Evolutionary conservation across 2,329 filamentous ascomycete genomes (phyloP).

Genomic region (Macroventuria anomochaeta): DNA sequence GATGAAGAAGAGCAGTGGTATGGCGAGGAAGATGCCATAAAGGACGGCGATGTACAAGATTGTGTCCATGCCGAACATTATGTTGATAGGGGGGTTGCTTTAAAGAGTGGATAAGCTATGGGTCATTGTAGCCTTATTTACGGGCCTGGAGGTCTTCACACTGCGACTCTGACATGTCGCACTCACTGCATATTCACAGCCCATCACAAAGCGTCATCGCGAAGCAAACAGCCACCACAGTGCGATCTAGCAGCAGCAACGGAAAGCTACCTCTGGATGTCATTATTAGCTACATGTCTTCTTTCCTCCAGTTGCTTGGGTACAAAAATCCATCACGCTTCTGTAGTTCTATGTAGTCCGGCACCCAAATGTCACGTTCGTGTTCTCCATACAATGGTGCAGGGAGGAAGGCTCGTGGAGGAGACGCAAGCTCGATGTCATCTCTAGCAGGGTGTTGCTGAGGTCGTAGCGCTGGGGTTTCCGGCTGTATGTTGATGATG

Average conservation of each 20-base stretch:
- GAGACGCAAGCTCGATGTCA: not conserved
- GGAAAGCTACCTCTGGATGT: not conserved
- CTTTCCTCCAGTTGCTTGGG: not conserved
- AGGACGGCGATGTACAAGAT: not conserved
- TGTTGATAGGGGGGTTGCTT: not conserved
- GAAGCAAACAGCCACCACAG: not conserved
- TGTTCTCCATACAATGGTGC: not conserved
- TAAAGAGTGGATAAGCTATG: not conserved
- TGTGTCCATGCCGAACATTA: not conserved
- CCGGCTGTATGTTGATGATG: not conserved
- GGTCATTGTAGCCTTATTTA: not conserved
- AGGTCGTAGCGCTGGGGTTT: not conserved
- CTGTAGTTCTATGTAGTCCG: not conserved
- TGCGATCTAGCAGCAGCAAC: not conserved
- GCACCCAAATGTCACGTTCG: not conserved
- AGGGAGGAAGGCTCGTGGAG: not conserved
- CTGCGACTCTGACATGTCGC: not conserved
- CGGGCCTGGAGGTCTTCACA: not conserved
- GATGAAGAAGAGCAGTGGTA: not conserved
- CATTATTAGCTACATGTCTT: not conserved
- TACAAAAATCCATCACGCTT: conserved; percentile 7
- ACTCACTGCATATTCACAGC: not conserved
- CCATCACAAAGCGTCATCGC: no score
- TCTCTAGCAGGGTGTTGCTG: not conserved
- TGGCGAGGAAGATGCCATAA: not conserved